Percentiles rank a stretch among this genome's conserved stretches.
Evolutionary conservation across 1,284 basidiomycete genomes (phyloP).

Genomic region (Ustilago shanxiensis): DNA sequence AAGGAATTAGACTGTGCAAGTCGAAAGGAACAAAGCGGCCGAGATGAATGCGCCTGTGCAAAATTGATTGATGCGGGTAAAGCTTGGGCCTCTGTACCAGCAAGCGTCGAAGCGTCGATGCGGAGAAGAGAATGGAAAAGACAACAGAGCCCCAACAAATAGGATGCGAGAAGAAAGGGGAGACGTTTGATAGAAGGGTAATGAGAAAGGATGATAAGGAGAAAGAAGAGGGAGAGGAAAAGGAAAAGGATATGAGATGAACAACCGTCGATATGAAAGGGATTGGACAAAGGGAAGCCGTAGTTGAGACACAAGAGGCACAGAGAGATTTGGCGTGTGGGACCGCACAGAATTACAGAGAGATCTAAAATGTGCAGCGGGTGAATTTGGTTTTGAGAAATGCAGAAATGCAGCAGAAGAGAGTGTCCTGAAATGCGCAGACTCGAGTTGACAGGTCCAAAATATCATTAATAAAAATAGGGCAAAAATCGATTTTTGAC

Average conservation of each 20-base stretch:
- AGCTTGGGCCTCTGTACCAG: constrained; percentile 7
- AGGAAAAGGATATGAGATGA: neutral
- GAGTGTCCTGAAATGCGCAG: neutral
- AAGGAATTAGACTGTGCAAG: neutral
- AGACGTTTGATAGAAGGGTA: neutral
- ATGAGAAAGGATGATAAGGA: neutral
- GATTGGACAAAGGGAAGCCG: neutral
- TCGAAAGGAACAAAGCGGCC: neutral
- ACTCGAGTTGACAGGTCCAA: neutral
- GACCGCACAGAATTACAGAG: no score
- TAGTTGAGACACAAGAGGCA: neutral
- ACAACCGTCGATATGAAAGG: neutral
- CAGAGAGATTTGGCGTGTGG: neutral
- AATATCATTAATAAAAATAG: neutral
- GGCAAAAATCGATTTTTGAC: neutral
- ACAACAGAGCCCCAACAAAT: neutral
- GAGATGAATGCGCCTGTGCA: constrained; percentile 8
- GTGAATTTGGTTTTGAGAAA: neutral
- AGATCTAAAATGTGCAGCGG: neutral
- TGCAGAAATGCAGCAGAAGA: no score
- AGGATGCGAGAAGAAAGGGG: neutral
- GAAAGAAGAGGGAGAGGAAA: neutral
- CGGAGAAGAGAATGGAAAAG: neutral
- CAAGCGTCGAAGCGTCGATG: neutral
- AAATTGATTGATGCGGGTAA: neutral